phyloP scores from a whole-genome alignment of 768 basidiomycete species.

The Rhodosporidiobolus odoratus region DNA sequence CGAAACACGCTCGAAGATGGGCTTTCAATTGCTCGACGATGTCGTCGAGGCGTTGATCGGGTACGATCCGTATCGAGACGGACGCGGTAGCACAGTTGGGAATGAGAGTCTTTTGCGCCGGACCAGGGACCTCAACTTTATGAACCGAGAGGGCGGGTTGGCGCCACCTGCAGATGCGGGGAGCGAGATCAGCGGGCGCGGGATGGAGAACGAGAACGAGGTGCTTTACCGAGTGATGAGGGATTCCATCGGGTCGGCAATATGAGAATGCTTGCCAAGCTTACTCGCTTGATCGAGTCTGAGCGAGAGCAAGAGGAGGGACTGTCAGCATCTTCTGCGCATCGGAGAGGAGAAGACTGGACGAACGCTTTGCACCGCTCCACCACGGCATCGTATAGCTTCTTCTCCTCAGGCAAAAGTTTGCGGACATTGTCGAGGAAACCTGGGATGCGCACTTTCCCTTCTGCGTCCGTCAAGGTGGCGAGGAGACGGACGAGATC shows the following conservation, averaged over 20 bases:
- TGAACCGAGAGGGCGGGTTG: conserved; percentile 87
- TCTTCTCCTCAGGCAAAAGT: conserved; percentile 62
- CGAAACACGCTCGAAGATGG: conserved; percentile 60
- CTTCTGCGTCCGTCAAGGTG: conserved; percentile 56
- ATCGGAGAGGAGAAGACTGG: background rate
- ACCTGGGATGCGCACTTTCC: conserved; percentile 50
- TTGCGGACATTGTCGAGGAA: conserved; percentile 61
- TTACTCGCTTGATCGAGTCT: background rate
- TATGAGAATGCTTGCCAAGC: conserved; percentile 17
- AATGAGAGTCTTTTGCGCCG: conserved; percentile 67
- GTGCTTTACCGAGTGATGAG: conserved; percentile 34
- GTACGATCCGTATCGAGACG: conserved; percentile 86
- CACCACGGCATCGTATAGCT: conserved; percentile 64
- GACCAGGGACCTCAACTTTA: conserved; percentile 73
- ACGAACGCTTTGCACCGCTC: conserved; percentile 41
- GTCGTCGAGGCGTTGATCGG: conserved; percentile 74
- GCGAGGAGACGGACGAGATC: conserved; percentile 83
- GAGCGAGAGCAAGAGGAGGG: background rate
- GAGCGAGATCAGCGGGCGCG: background rate
- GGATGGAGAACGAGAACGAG: background rate
- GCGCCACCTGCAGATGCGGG: conserved; percentile 59
- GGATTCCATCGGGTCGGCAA: conserved; percentile 26
- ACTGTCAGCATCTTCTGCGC: background rate
- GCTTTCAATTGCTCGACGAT: conserved; percentile 61
- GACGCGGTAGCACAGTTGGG: conserved; percentile 76